phyloP scores from a whole-genome alignment of 371 early-diverging fungal genomes.

The Haplosporangium sp. region DNA sequence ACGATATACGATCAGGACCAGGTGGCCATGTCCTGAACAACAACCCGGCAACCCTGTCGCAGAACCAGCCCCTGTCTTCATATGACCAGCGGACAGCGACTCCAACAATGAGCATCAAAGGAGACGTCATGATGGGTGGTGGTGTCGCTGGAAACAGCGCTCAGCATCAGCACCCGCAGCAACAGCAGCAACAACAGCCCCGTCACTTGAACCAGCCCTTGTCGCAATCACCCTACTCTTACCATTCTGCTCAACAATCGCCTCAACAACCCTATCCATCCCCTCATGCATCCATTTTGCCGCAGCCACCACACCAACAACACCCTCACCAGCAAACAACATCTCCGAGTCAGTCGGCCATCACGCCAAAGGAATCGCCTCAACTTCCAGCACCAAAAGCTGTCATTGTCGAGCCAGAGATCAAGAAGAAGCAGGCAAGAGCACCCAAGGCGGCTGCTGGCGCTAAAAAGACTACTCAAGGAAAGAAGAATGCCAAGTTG shows the following conservation, averaged over 20 bases:
- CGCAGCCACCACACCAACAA: slow-evolving; percentile 43
- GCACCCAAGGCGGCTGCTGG: slow-evolving; percentile 32
- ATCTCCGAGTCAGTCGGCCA: slow-evolving; percentile 40
- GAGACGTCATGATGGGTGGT: slow-evolving; percentile 46
- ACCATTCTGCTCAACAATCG: slow-evolving; percentile 48
- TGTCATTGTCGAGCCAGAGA: slow-evolving; percentile 26
- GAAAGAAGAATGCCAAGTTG: slow-evolving; percentile 30
- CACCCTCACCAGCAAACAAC: slow-evolving; percentile 47
- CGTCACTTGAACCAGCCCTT: slow-evolving; percentile 34
- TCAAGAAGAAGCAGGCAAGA: slow-evolving; percentile 44
- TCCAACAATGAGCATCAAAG: slow-evolving; percentile 27
- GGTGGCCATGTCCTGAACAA: slow-evolving; percentile 28
- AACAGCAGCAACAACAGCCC: slow-evolving; percentile 23
- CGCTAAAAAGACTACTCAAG: slow-evolving; percentile 25
- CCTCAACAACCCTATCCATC: slow-evolving; percentile 50
- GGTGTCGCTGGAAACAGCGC: slow-evolving; percentile 26
- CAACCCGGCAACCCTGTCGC: slow-evolving; percentile 41
- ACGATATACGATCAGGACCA: slow-evolving; percentile 34
- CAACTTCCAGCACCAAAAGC: slow-evolving; percentile 43
- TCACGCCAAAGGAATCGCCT: slow-evolving; percentile 47
- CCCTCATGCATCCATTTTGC: slow-evolving; percentile 31
- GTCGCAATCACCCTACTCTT: slow-evolving; percentile 42
- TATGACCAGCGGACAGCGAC: slow-evolving; percentile 44
- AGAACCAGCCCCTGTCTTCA: slow-evolving; percentile 31
- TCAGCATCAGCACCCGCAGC: too few relatives aligned